phyloP scores from a whole-genome alignment of 2,329 filamentous ascomycete genomes.

The Dothistroma pini region DNA sequence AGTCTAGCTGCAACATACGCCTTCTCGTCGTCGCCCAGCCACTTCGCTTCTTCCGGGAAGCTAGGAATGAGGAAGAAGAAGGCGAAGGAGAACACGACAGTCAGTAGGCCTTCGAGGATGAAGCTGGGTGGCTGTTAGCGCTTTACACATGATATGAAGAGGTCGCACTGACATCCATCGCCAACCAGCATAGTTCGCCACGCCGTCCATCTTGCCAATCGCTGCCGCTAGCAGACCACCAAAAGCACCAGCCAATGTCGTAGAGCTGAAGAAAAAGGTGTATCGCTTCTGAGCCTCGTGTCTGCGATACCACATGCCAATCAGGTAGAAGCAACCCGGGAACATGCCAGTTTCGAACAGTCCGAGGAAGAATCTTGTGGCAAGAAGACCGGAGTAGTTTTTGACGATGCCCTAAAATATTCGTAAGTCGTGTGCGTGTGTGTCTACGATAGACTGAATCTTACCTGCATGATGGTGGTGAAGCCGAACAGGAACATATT shows the following conservation, averaged over 20 bases:
- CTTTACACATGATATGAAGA: not conserved
- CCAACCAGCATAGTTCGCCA: constrained; percentile 68
- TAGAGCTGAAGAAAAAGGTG: constrained; percentile 87
- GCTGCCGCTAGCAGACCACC: constrained; percentile 80
- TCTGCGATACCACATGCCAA: constrained; percentile 81
- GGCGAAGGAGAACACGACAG: constrained; percentile 41
- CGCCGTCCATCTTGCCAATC: constrained; percentile 80
- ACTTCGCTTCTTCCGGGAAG: constrained; percentile 50
- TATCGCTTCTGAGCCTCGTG: constrained; percentile 87
- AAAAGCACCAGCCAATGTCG: constrained; percentile 76
- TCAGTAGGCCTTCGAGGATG: constrained; percentile 59
- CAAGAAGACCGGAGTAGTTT: constrained; percentile 72
- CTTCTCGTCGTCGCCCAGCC: constrained; percentile 47
- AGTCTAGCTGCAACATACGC: constrained; percentile 46
- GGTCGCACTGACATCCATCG: constrained; percentile 51
- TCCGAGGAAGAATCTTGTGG: constrained; percentile 80
- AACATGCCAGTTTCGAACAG: constrained; percentile 55
- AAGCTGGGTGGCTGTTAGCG: constrained; percentile 42
- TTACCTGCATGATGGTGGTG: constrained; percentile 62
- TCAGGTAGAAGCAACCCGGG: constrained; percentile 54
- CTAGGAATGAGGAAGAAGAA: constrained; percentile 49
- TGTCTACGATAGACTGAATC: not conserved
- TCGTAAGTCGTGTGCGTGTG: not conserved
- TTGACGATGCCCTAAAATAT: constrained; percentile 60
- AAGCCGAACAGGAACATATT: constrained; percentile 87